Evolutionary conservation across 2,329 filamentous ascomycete species (phyloP), one percentile per base, ranked within the genome.

Genomic region (Chaetomiaceae sp.): DNA sequence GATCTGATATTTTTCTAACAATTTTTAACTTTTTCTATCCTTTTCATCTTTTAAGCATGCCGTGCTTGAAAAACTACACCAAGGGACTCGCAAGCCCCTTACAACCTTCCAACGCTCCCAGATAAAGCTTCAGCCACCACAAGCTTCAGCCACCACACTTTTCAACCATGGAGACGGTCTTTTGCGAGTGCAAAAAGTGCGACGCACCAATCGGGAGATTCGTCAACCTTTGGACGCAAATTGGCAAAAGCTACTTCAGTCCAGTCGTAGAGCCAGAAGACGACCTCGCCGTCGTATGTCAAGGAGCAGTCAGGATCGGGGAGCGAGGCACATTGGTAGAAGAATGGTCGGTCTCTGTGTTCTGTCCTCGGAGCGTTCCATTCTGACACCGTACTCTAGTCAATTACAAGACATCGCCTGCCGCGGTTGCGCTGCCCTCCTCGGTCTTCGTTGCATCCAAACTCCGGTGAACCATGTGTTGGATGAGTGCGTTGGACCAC

Each of bases 201-300:
- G 60, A 68, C 22, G 55, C 60, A 6, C 50, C 60, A 6, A 51
- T 73, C n/a, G 67, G 67, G 45, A 53, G 45, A 1, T 65, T 71
- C 43, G 34, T 62, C 51, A 75, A 75, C 36, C 38, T 68, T 6
- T 75, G 72, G 72, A 68, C 60, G 2, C 66, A 72, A 55, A 66
- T 75, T 29, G 71, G 69, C 38, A 71, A 70, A 43, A 67, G 65
- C 20, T 72, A 73, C 53, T 66, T 71, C 48, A 71, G 68, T n/a
- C 72, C 71, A 4, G 60, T 69, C 11, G 53, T 69, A 5, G 55
- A 64, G 20, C 37, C 63, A 3, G 59, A 61, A 3, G 51, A 61
- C 37, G 54, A 56, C 11, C 56, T 66, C 3, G 55, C 62, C 3
- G 49, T 69, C 15, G 33, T 49, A 17, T 49, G 55, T 25, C 58